These are phyloP conservation scores for Leptographium lundbergii DNA, from an alignment of 2,329 filamentous ascomycete species.

Conservation along the genomic window DNA sequence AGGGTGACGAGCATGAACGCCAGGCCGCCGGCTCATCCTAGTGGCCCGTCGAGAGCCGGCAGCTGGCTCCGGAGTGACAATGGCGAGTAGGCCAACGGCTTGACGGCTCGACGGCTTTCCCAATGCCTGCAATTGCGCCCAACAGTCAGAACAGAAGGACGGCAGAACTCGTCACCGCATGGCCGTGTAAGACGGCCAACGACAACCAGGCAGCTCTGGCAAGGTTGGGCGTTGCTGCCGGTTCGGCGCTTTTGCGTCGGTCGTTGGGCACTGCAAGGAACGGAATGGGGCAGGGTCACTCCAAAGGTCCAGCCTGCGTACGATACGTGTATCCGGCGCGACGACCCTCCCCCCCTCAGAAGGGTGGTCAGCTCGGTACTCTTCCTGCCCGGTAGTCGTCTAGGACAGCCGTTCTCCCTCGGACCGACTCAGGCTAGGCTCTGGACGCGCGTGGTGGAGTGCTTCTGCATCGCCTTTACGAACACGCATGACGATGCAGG, in stretches of 20 bases:
- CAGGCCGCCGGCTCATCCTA: neutral
- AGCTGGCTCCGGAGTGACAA: neutral
- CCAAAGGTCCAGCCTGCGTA: neutral
- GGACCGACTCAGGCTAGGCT: neutral
- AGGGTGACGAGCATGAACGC: neutral
- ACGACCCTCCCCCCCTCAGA: neutral
- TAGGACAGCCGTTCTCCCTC: neutral
- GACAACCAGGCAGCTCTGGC: neutral
- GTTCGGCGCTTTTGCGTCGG: neutral
- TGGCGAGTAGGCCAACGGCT: neutral
- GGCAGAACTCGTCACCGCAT: neutral
- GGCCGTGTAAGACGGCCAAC: slow-evolving; percentile 6
- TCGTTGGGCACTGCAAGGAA: neutral
- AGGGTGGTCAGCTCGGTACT: neutral
- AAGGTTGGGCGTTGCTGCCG: neutral
- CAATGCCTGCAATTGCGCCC: neutral
- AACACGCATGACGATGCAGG: neutral
- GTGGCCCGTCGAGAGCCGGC: neutral
- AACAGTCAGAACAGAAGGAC: neutral
- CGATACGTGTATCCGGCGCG: neutral
- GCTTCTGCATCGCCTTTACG: neutral
- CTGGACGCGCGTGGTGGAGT: neutral
- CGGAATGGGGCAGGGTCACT: neutral
- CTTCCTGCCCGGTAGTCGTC: neutral
- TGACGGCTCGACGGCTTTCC: too few species aligned